A percentile compares a stretch with the other conserved stretches of the same genome.
phyloP scores from a whole-genome alignment of 2,329 filamentous ascomycete species.

The Talaromyces sp. region DNA sequence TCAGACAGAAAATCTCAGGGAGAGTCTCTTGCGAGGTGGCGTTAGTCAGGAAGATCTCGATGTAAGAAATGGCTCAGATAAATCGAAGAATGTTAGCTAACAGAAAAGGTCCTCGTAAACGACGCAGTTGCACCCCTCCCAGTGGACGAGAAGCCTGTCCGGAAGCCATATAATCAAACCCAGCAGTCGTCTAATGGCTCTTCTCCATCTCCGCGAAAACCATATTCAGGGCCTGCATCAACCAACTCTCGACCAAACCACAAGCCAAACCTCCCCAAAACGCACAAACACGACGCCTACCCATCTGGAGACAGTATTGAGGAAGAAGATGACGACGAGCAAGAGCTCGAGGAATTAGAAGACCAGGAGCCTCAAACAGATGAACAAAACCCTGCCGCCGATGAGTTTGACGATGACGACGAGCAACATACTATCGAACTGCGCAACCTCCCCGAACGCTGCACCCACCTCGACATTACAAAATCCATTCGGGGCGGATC shows the following conservation, averaged over 20 bases:
- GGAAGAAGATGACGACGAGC: conserved; percentile 25
- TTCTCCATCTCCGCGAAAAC: neutral
- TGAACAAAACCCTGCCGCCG: conserved; percentile 22
- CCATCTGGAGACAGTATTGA: conserved; percentile 21
- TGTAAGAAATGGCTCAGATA: conserved; percentile 30
- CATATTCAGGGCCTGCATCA: too few relatives aligned
- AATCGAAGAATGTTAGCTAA: neutral
- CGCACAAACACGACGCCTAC: neutral
- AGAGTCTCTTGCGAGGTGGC: conserved; percentile 52
- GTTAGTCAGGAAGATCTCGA: conserved; percentile 51
- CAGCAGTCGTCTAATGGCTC: neutral
- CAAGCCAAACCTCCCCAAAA: neutral
- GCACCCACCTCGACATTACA: conserved; percentile 65
- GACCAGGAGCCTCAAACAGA: conserved; percentile 24
- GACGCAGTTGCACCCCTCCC: neutral
- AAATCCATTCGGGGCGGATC: conserved; percentile 67
- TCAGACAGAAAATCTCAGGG: conserved; percentile 46
- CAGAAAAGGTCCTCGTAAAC: conserved; percentile 4
- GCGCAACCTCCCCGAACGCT: conserved; percentile 59
- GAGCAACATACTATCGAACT: conserved; percentile 53
- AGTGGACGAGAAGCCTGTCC: neutral
- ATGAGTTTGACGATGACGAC: conserved; percentile 25
- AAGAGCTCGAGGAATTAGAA: conserved; percentile 28
- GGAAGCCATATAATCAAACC: neutral
- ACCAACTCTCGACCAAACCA: neutral